These are phyloP conservation scores for Fusarium buxicola DNA, from an alignment of 2,329 filamentous ascomycete species.

Conservation along the genomic window DNA sequence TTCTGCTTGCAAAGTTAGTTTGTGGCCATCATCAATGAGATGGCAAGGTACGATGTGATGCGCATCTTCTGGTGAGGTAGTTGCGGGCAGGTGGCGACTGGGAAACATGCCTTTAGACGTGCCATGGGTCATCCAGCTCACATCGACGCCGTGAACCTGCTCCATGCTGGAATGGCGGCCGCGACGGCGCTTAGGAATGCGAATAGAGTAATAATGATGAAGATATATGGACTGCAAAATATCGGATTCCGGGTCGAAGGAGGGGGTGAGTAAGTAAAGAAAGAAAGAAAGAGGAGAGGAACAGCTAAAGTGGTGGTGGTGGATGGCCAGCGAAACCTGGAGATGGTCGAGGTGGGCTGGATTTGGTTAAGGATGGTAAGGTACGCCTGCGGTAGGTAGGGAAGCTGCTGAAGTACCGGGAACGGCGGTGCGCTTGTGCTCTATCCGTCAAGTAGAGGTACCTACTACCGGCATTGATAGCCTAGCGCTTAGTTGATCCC, in stretches of 20 bases:
- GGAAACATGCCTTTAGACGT: constrained; percentile 77
- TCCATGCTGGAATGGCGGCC: constrained; percentile 69
- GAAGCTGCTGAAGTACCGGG: constrained; percentile 30
- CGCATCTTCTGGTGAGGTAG: constrained; percentile 24
- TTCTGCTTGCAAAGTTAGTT: constrained; percentile 40
- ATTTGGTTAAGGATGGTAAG: constrained; percentile 15
- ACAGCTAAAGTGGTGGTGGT: constrained; percentile 28
- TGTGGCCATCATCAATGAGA: neutral
- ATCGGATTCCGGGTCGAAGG: constrained; percentile 9
- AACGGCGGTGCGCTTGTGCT: constrained; percentile 21
- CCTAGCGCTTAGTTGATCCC: constrained; percentile 20
- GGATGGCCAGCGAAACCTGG: constrained; percentile 37
- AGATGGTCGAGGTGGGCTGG: constrained; percentile 29
- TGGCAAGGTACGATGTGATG: constrained; percentile 13
- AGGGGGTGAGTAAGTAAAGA: constrained; percentile 16
- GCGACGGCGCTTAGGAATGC: constrained; percentile 20
- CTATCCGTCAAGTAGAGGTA: constrained; percentile 31
- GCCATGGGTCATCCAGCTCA: constrained; percentile 89
- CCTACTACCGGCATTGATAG: constrained; percentile 22
- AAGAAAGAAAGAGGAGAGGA: constrained; percentile 28
- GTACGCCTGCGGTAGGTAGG: constrained; percentile 28
- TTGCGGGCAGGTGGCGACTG: constrained; percentile 39
- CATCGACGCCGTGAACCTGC: constrained; percentile 83
- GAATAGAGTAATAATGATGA: constrained; percentile 7
- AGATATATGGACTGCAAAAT: constrained; percentile 16